Percentiles rank a stretch among this genome's conserved stretches.
Evolutionary conservation across 2,329 filamentous ascomycete species (phyloP).

Genomic region (Daldinia sp.): DNA sequence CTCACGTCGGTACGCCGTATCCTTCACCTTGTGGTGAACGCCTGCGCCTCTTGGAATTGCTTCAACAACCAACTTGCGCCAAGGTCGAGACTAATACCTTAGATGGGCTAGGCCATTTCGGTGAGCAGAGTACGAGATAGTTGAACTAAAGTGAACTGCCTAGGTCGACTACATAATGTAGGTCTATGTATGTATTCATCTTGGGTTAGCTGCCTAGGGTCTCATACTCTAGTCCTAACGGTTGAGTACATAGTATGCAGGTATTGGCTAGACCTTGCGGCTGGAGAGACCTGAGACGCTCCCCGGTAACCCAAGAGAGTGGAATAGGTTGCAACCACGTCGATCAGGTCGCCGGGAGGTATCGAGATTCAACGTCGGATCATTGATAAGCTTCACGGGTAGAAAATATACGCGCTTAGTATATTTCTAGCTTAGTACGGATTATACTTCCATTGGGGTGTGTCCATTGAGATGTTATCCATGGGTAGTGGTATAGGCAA

Average conservation of each 20-base stretch:
- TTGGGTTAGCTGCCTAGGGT: neutral
- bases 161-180: neutral
- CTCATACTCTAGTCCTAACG: neutral
- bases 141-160: neutral
- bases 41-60: conserved; percentile 36
- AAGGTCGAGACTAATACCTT: conserved; percentile 19
- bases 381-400: conserved; percentile 17
- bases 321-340: conserved; percentile 49
- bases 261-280: neutral
- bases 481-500: neutral
- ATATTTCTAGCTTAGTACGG: neutral
- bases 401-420: conserved; percentile 1
- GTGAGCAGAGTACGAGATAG: neutral
- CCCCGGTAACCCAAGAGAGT: conserved; percentile 38
- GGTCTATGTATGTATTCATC: conserved; percentile 4
- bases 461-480: neutral
- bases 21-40: conserved; percentile 24
- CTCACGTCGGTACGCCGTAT: conserved; percentile 21
- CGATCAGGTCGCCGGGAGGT: conserved; percentile 42
- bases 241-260: conserved; percentile 10
- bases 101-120: conserved; percentile 1
- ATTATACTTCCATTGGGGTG: neutral
- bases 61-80: conserved; percentile 25
- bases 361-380: conserved; percentile 34
- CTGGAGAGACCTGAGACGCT: conserved; percentile 2